These are phyloP conservation scores for Acacia concinna DNA, from an alignment of 331 rosid genomes.

Conservation along the genomic window DNA sequence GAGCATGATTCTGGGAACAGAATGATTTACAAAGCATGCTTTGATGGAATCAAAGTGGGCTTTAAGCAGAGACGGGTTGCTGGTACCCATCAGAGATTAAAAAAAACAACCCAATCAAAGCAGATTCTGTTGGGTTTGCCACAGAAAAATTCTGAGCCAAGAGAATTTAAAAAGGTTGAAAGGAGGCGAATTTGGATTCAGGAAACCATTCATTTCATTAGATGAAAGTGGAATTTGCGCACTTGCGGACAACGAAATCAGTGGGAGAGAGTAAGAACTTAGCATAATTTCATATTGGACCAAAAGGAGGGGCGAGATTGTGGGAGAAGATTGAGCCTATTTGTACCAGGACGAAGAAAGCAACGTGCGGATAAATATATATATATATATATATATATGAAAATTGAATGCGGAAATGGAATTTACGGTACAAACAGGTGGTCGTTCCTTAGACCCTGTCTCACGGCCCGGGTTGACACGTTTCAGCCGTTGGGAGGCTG, in stretches of 20 bases:
- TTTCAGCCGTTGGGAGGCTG: background rate
- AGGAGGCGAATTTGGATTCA: constrained; percentile 1
- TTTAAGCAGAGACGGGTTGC: constrained; percentile 37
- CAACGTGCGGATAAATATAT: background rate
- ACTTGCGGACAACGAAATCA: constrained; percentile 34
- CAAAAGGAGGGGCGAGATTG: constrained; percentile 37
- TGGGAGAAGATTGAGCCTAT: constrained; percentile 39
- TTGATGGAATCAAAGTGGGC: constrained; percentile 34
- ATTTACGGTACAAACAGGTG: constrained; percentile 18
- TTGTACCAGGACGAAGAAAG: constrained; percentile 25
- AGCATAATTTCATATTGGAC: constrained; percentile 18
- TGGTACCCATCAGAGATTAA: constrained; percentile 44
- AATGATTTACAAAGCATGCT: constrained; percentile 25
- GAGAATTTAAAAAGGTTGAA: background rate
- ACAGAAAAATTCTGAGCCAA: constrained; percentile 23
- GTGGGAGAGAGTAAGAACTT: constrained; percentile 20
- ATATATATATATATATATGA: too few relatives aligned
- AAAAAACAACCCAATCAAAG: constrained; percentile 18
- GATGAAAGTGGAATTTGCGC: constrained; percentile 39
- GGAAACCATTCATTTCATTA: constrained; percentile 22
- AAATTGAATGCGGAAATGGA: too few relatives aligned
- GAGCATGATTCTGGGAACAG: constrained; percentile 39
- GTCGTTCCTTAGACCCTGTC: background rate
- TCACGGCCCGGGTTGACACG: constrained; percentile 11
- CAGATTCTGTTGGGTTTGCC: background rate